Base-by-base conservation (phyloP, 2,329 filamentous ascomycete genomes). In the Colletotrichum abscissum region DNA sequence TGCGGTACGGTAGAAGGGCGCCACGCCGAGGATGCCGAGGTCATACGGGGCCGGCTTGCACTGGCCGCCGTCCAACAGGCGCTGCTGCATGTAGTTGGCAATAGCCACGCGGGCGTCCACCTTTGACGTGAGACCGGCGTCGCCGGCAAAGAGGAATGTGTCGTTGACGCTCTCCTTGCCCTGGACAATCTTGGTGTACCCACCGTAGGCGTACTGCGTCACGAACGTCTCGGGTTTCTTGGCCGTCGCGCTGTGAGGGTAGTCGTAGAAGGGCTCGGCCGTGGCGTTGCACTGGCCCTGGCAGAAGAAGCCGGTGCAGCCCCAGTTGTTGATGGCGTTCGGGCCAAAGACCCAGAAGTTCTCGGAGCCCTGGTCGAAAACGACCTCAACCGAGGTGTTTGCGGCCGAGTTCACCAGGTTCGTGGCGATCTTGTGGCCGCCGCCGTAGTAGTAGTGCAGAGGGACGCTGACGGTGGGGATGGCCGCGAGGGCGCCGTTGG, bases 311-410 rank as follows among this genome's bases (percentile, higher is more conserved):
- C 55, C 56, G 56, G 63, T 71, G 63, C 68, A 71, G 19, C 68
- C 68, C 63, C 63, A 71, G 56, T 71, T 71, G 49, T 57, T 67
- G 68, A 71, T 62, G 56, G 68, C 63, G 56, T 57, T n/a, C 26
- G 68, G 68, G 56, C 63, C 68, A 26, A 71, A 71, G 49, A 71
- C 68, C 68, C 68, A 71, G 68, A 67, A 71, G 63, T 67, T 71
- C 68, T 71, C 68, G 35, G 68, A 71, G 24, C 68, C 68, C 22
- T 71, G 68, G 63, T 71, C 68, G 63, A 71, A 67, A 56, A 71
- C 68, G 46, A 67, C 63, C 68, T 71, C 68, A 57, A 71, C 57
- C n/a, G 63, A 60, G 22, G 49, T 67, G 56, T 62, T 56, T 33
- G 63, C 38, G 33, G 22, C 46, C 14, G 68, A 42, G 68, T 67